Base-by-base conservation (phyloP, 805 yeast genomes). In the Wickerhamomyces pijperi region DNA sequence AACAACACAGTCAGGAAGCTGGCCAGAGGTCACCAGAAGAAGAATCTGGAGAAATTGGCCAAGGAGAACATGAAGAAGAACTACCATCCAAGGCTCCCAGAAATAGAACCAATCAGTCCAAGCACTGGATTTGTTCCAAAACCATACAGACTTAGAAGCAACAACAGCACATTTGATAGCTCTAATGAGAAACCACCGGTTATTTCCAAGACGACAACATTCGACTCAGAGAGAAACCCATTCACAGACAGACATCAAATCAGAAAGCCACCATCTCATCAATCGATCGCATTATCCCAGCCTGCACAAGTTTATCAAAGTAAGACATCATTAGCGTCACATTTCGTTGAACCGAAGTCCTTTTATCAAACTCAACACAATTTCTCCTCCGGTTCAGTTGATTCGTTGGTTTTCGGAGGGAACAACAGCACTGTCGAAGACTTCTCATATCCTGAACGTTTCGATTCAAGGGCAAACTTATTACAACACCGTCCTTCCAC, bases 1-100 rank as follows among this genome's bases (percentile, higher is more conserved):
- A 78, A 78, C 52, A 65, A 68, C 23, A 68, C 72, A 23, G 76
- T 82, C 18, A 70, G 76, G 41, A 52, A 56, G 21, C 55, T 80
- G 43, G 78, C 77, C 3, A 58, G 55, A 40, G 61, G 60, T 39
- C 53, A 59, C 39, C 64, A 63, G 39, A 48, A 52, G 32, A 53
- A 55, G 40, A 53, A 55, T 14, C 45, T 63, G 51, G 55, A 38
- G 47, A 47, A 46, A 34, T 42, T 39, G 29, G 40, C 46, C 1
- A 44, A 43, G 28, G 39, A 43, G 42, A 39, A 36, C 25, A 32
- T 43, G 23, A 28, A 42, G 28, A 39, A 40, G 32, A 41, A 43
- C 19, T 33, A 40, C 14, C 13, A 25, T 13, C 20, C 34, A 16
- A 39, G 40, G 37, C 35, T 36, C n/a, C 29, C 28, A 8, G 18